Evolutionary conservation across 805 yeast species (phyloP).

Genomic region (Candida qinlingensis): DNA sequence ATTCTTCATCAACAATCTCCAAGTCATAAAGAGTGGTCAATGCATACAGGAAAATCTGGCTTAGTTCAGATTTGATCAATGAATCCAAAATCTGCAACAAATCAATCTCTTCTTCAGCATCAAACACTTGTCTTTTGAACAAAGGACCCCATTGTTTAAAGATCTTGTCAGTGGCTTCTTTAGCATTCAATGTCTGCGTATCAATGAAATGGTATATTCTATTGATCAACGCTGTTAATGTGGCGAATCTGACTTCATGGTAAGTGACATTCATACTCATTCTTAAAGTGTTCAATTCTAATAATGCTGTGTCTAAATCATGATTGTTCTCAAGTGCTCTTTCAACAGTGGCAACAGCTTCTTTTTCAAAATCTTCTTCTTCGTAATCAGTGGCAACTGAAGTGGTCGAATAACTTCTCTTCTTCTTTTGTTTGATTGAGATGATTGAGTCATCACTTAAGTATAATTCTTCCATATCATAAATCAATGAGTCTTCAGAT

Average conservation of each 20-base stretch:
- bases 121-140: constrained; percentile 82
- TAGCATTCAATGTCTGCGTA: constrained; percentile 70
- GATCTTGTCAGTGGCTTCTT: constrained; percentile 71
- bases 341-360: constrained; percentile 90
- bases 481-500: constrained; percentile 34
- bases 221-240: constrained; percentile 63
- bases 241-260: constrained; percentile 85
- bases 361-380: constrained; percentile 76
- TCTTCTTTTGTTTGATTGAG: constrained; percentile 41
- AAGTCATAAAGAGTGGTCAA: constrained; percentile 66
- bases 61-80: constrained; percentile 32
- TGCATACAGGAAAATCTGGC: constrained; percentile 42
- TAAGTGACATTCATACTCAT: constrained; percentile 97
- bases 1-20: constrained; percentile 80
- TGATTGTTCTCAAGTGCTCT: constrained; percentile 91
- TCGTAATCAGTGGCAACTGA: constrained; percentile 44
- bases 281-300: constrained; percentile 89
- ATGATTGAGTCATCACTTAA: constrained; percentile 56
- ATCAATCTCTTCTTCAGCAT: constrained; percentile 70
- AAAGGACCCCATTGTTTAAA: constrained; percentile 79
- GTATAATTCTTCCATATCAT: constrained; percentile 42
- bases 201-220: constrained; percentile 69
- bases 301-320: constrained; percentile 84
- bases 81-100: constrained; percentile 45
- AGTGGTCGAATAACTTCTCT: constrained; percentile 36